Percentiles rank a stretch among this genome's conserved stretches.
phyloP scores from a whole-genome alignment of 768 basidiomycete genomes.

The Hygrocybe punicea region DNA sequence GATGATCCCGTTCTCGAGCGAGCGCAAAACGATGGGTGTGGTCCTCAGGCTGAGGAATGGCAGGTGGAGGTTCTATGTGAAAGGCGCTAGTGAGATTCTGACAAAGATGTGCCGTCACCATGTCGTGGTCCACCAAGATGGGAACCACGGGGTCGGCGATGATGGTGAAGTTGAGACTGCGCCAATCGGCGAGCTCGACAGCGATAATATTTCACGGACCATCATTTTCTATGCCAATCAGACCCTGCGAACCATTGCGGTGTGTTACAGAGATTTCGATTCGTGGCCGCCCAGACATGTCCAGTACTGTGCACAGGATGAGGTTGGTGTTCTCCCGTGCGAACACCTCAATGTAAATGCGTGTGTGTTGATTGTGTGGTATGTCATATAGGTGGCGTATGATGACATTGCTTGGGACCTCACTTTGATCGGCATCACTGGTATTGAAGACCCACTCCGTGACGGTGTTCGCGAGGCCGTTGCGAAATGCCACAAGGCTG shows the following conservation, averaged over 20 bases:
- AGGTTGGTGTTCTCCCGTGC: slow-evolving; percentile 39
- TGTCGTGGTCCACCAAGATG: slow-evolving; percentile 58
- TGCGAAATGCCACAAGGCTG: slow-evolving; percentile 78
- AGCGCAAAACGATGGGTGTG: slow-evolving; percentile 85
- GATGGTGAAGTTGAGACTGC: slow-evolving; percentile 48
- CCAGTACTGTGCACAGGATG: slow-evolving; percentile 41
- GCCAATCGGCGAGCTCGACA: slow-evolving; percentile 61
- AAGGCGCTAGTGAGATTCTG: slow-evolving; percentile 93
- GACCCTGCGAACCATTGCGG: slow-evolving; percentile 86
- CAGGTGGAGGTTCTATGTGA: slow-evolving; percentile 69
- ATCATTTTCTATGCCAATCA: slow-evolving; percentile 99
- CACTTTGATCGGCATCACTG: slow-evolving; percentile 84
- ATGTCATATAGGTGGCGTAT: slow-evolving; percentile 54
- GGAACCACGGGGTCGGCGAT: slow-evolving; percentile 32
- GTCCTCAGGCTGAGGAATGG: slow-evolving; percentile 61
- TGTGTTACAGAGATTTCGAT: slow-evolving; percentile 87
- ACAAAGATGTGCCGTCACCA: slow-evolving; percentile 71
- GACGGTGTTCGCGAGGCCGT: slow-evolving; percentile 88
- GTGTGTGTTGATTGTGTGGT: slow-evolving; percentile 15
- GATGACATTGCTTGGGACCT: slow-evolving; percentile 66
- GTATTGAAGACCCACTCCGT: slow-evolving; percentile 95
- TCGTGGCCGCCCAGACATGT: slow-evolving; percentile 67
- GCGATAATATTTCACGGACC: slow-evolving; percentile 83
- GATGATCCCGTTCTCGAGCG: slow-evolving; percentile 76
- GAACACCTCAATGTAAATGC: too few species aligned